Evolutionary conservation across 2,329 filamentous ascomycete genomes (phyloP).

Genomic region (Hymenoscyphus occultus): DNA sequence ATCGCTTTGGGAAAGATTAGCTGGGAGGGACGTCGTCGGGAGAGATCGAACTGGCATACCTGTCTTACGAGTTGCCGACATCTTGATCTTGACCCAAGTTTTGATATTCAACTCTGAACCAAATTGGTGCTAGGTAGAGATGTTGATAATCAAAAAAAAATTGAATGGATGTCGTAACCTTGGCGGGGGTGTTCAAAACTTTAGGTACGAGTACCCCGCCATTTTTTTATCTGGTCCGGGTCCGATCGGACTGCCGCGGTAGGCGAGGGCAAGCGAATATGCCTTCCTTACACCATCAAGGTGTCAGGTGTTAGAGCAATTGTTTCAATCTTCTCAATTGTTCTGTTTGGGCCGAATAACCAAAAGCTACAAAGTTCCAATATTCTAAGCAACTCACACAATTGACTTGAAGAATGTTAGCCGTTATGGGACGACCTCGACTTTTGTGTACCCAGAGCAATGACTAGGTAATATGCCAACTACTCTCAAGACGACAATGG

Average conservation of each 20-base stretch:
- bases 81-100: conserved; percentile 24
- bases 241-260: neutral
- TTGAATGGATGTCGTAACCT: conserved; percentile 2
- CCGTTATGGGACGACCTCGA: too few relatives aligned
- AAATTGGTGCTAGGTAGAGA: neutral
- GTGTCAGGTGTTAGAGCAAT: too few relatives aligned
- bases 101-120: conserved; percentile 1
- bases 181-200: conserved; percentile 6
- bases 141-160: neutral
- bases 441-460: too few relatives aligned
- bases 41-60: conserved; percentile 11
- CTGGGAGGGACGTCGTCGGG: neutral
- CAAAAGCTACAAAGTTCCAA: too few relatives aligned
- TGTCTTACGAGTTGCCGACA: conserved; percentile 27
- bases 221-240: neutral
- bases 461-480: too few relatives aligned
- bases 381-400: too few relatives aligned
- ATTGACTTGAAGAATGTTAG: too few relatives aligned
- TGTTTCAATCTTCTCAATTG: too few relatives aligned
- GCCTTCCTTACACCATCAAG: too few relatives aligned
- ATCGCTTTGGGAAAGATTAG: conserved; percentile 59
- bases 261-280: neutral
- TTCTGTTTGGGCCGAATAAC: too few relatives aligned
- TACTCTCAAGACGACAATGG: too few relatives aligned
- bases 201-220: neutral